Evolutionary conservation across 148 eudicot genomes (phyloP), one percentile per base, ranked within the genome.

Genomic region (Silene conica): DNA sequence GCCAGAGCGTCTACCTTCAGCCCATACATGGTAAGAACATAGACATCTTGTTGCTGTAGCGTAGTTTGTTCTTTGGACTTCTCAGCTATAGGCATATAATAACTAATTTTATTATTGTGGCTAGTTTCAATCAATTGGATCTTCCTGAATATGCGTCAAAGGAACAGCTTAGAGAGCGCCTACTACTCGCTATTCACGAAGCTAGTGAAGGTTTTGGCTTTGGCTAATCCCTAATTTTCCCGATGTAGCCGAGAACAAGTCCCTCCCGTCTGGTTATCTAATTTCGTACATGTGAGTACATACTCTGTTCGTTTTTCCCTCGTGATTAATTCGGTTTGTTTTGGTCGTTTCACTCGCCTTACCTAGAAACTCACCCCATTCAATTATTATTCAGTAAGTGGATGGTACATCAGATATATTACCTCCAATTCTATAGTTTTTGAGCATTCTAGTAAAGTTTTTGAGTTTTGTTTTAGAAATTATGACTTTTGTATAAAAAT

Each of bases 121-220:
- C 50, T 70, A 95, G 99, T 78, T 96, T 96, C 78, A 96, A 96
- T 73, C 99, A 96, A 76, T 74, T 96, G 83, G 99, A 96, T 81
- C 92, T 96, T 68, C 99, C 99, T 9, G 99, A 96, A 82, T 96
- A 96, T 83, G 76, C 96, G 63, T 83, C 99, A 65, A 90, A 92
- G 84, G 99, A 96, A 67, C 99, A 96, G 77, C 96, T 96, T 74
- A 89, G 78, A 80, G 99, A 89, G 13, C 93, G 99, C 38, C 71
- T 96, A 79, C 86, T 96, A 62, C 93, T 96, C 74, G 99, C 99
- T 67, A 96, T 96, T 73, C 99, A 96, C 80, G 99, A 96, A 85
- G 99, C 96, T 59, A 96, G 96, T 79, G 99, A 96, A 84, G 99
- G 99, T 20, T 96, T 96, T 85, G 99, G 99, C 50, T 96, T 96